Evolutionary conservation across 495 filamentous ascomycete species (phyloP).

Genomic region (Pseudomonodictys pantanalensis): DNA sequence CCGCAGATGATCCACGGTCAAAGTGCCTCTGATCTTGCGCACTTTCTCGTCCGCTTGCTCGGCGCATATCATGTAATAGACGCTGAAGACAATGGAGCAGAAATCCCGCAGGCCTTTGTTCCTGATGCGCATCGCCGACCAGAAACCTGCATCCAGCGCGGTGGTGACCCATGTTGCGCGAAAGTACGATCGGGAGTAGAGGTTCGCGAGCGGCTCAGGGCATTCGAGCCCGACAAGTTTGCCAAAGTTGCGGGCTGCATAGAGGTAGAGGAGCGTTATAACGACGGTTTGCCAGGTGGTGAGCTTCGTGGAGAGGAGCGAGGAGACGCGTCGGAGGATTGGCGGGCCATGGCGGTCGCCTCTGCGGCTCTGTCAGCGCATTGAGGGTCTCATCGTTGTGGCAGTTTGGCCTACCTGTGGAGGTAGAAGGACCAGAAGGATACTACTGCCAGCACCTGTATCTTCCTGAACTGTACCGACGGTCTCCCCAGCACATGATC

Average conservation of each 20-base stretch:
- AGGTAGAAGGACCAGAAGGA: slow-evolving; percentile 89
- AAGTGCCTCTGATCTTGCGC: slow-evolving; percentile 74
- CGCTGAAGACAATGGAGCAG: slow-evolving; percentile 73
- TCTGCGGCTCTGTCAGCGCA: slow-evolving; percentile 45
- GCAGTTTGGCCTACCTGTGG: slow-evolving; percentile 53
- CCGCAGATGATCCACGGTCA: slow-evolving; percentile 88
- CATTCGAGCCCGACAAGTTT: slow-evolving; percentile 87
- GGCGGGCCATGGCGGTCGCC: slow-evolving; percentile 88
- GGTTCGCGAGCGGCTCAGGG: slow-evolving; percentile 89
- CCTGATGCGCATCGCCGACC: slow-evolving; percentile 92
- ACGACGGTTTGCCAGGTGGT: slow-evolving; percentile 89
- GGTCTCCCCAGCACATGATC: slow-evolving; percentile 93
- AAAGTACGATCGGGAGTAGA: slow-evolving; percentile 94
- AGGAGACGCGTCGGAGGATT: slow-evolving; percentile 67
- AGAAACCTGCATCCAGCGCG: slow-evolving; percentile 92
- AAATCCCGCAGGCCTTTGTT: slow-evolving; percentile 80
- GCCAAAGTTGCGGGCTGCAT: slow-evolving; percentile 85
- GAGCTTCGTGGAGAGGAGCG: slow-evolving; percentile 62
- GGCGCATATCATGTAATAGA: slow-evolving; percentile 88
- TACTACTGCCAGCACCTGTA: slow-evolving; percentile 87
- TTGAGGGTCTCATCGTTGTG: background rate
- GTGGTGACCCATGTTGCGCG: slow-evolving; percentile 97
- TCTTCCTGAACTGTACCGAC: slow-evolving; percentile 83
- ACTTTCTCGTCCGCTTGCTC: slow-evolving; percentile 97
- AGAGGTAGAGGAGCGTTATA: slow-evolving; percentile 85